A percentile compares a stretch with the other conserved stretches of the same genome.
phyloP scores from a whole-genome alignment of 2,329 filamentous ascomycete genomes.

The Claviceps monticola region DNA sequence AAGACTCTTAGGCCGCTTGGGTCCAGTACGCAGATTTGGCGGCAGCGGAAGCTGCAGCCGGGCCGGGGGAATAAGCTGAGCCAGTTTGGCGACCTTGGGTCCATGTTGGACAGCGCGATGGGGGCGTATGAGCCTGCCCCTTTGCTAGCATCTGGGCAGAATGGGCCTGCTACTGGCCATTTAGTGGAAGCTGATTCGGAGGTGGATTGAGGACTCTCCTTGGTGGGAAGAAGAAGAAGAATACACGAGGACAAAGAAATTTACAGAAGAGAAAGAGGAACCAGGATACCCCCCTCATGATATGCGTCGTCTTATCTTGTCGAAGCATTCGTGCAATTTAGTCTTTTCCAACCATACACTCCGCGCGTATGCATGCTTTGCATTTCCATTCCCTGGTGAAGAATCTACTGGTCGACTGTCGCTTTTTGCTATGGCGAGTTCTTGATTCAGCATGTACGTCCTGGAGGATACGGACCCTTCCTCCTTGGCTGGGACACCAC shows the following conservation, averaged over 20 bases:
- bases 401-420: no score
- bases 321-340: no score
- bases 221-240: not conserved
- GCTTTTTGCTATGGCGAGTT: no score
- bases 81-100: slow-evolving; percentile 33
- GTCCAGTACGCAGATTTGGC: slow-evolving; percentile 29
- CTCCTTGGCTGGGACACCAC: no score
- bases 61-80: slow-evolving; percentile 20
- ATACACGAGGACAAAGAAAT: not conserved
- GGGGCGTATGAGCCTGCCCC: slow-evolving; percentile 12
- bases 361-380: no score
- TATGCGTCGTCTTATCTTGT: not conserved
- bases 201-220: slow-evolving; percentile 14
- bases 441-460: no score
- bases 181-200: slow-evolving; percentile 23
- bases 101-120: slow-evolving; percentile 26
- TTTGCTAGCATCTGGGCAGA: slow-evolving; percentile 5
- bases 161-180: slow-evolving; percentile 11
- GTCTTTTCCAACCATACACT: no score
- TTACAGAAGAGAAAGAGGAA: not conserved
- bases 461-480: no score
- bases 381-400: no score
- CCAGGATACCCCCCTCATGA: slow-evolving; percentile 6
- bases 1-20: slow-evolving; percentile 31
- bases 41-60: slow-evolving; percentile 15